Evolutionary conservation across 805 yeast species (phyloP).

Genomic region (Kluyveromyces wickerhamii): DNA sequence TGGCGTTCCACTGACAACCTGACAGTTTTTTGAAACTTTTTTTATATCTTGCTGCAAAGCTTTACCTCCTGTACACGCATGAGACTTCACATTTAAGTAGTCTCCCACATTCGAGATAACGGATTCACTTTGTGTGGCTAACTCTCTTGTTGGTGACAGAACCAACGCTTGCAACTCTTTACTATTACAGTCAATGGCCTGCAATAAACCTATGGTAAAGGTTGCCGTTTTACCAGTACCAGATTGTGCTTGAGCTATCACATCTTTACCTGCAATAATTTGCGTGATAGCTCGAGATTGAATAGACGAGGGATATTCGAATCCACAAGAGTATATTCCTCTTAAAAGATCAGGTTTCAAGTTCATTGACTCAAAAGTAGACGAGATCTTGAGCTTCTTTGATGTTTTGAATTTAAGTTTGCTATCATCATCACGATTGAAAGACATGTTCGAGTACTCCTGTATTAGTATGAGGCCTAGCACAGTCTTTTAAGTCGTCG

Average conservation of each 20-base stretch:
- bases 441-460: slow-evolving; percentile 45
- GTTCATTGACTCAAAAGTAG: slow-evolving; percentile 67
- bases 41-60: slow-evolving; percentile 74
- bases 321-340: slow-evolving; percentile 81
- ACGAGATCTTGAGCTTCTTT: slow-evolving; percentile 42
- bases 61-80: slow-evolving; percentile 94
- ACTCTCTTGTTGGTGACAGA: slow-evolving; percentile 92
- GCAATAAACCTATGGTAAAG: slow-evolving; percentile 90
- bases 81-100: slow-evolving; percentile 76
- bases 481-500: too few species aligned
- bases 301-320: slow-evolving; percentile 93
- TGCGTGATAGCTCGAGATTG: slow-evolving; percentile 95
- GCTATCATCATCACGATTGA: slow-evolving; percentile 52
- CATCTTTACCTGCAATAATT: slow-evolving; percentile 88
- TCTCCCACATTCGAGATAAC: slow-evolving; percentile 83
- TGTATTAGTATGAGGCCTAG: too few species aligned
- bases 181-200: slow-evolving; percentile 66
- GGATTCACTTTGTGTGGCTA: slow-evolving; percentile 86
- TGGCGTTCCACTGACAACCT: slow-evolving; percentile 94
- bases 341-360: slow-evolving; percentile 52
- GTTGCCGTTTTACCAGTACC: slow-evolving; percentile 99
- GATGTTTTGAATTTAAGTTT: slow-evolving; percentile 56
- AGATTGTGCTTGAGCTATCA: slow-evolving; percentile 96
- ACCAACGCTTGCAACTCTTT: slow-evolving; percentile 83
- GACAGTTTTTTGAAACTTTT: slow-evolving; percentile 58